A percentile compares a stretch with the other conserved stretches of the same genome.
Evolutionary conservation across 768 basidiomycete species (phyloP).

Genomic region (Lanmaoa pseudosensibilis): DNA sequence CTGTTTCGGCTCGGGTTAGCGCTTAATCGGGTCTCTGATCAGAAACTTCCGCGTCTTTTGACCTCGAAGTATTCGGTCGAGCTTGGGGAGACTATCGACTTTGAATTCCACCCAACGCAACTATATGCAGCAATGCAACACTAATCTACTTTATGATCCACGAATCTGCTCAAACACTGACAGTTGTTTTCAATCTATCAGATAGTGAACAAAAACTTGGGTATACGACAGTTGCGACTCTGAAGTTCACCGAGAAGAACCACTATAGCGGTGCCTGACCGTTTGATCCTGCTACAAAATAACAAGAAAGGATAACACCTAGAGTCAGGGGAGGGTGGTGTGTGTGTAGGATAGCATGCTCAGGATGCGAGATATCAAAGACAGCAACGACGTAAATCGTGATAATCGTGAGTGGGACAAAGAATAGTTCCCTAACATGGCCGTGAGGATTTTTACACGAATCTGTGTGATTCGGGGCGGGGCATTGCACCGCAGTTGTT

Average conservation of each 20-base stretch:
- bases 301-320: conserved; percentile 4
- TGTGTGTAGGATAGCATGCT: conserved; percentile 22
- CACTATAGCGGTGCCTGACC: conserved; percentile 9
- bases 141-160: neutral
- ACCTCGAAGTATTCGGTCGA: neutral
- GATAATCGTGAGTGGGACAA: conserved; percentile 16
- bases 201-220: conserved; percentile 7
- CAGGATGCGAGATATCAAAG: conserved; percentile 23
- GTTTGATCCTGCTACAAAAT: conserved; percentile 8
- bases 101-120: neutral
- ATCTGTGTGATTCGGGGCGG: neutral
- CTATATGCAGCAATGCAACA: conserved; percentile 1
- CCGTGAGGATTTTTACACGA: conserved; percentile 8
- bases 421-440: conserved; percentile 1
- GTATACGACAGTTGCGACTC: conserved; percentile 18
- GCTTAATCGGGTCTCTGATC: no score
- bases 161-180: neutral
- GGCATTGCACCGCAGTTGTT: neutral
- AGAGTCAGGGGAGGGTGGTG: neutral
- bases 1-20: no score
- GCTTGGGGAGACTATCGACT: no score
- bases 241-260: neutral
- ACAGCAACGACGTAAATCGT: conserved; percentile 30
- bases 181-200: conserved; percentile 5
- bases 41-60: no score